phyloP scores from a whole-genome alignment of 176 grass and related monocot genomes.

The Musa acuminata region DNA sequence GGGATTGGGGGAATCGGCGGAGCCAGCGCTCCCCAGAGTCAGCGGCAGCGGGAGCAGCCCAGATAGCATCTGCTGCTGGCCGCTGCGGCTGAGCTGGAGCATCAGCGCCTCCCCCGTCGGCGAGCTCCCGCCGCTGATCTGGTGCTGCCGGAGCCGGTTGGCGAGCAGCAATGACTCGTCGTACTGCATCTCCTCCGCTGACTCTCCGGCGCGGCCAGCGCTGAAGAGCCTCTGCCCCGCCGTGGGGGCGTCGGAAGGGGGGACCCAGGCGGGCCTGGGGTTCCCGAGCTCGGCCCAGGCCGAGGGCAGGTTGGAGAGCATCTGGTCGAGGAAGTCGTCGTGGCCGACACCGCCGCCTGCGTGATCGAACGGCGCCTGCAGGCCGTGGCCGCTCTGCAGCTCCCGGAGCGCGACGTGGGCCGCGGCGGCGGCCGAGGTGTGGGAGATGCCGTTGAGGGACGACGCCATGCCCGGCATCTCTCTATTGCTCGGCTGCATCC shows the following conservation, averaged over 20 bases:
- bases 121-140: slow-evolving; percentile 50
- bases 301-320: slow-evolving; percentile 59
- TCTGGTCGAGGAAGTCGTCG: slow-evolving; percentile 91
- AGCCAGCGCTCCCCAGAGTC: slow-evolving; percentile 22
- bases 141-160: slow-evolving; percentile 57
- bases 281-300: slow-evolving; percentile 58
- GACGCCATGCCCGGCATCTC: slow-evolving; percentile 55
- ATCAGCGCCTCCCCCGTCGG: slow-evolving; percentile 45
- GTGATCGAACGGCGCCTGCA: slow-evolving; percentile 12
- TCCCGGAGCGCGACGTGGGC: slow-evolving; percentile 37
- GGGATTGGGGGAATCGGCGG: slow-evolving; percentile 49
- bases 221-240: slow-evolving; percentile 11
- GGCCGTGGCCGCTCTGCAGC: slow-evolving; percentile 15
- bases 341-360: slow-evolving; percentile 16
- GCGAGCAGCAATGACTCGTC: slow-evolving; percentile 58
- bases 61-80: slow-evolving; percentile 35
- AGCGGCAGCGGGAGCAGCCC: slow-evolving; percentile 8
- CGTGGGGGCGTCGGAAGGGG: background rate
- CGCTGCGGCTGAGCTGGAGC: slow-evolving; percentile 43
- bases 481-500: slow-evolving; percentile 47
- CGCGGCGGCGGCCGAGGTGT: slow-evolving; percentile 1
- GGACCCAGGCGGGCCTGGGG: slow-evolving; percentile 64
- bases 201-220: background rate
- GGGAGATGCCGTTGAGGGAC: background rate
- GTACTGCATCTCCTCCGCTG: slow-evolving; percentile 11